phyloP scores from a whole-genome alignment of 305 asterid genomes.

The Coffea humblotiana region DNA sequence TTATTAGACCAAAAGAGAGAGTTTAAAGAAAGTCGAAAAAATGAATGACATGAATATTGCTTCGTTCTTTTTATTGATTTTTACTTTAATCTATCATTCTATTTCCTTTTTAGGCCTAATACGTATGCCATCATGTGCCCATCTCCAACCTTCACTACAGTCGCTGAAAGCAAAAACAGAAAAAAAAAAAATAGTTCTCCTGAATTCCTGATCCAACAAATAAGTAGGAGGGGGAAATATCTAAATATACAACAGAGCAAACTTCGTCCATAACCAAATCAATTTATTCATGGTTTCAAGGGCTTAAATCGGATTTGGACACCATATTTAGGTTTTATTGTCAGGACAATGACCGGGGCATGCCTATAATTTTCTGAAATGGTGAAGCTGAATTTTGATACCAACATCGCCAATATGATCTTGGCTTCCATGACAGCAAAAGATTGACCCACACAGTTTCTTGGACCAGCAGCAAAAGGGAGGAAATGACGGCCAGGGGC shows the following conservation, averaged over 20 bases:
- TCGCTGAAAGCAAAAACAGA: neutral
- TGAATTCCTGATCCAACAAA: neutral
- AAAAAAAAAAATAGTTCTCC: neutral
- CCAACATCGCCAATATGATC: constrained; percentile 77
- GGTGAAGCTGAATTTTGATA: constrained; percentile 62
- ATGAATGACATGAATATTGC: neutral
- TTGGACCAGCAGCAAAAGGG: constrained; percentile 91
- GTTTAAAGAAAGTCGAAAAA: neutral
- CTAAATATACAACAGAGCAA: neutral
- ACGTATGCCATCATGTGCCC: neutral
- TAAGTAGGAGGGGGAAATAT: neutral
- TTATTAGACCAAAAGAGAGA: neutral
- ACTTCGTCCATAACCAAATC: constrained; percentile 3
- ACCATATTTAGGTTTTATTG: constrained; percentile 84
- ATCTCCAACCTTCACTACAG: neutral
- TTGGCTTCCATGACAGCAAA: constrained; percentile 95
- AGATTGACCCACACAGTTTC: constrained; percentile 79
- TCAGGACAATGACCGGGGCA: constrained; percentile 74
- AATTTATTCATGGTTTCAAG: constrained; percentile 20
- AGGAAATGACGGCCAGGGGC: constrained; percentile 64
- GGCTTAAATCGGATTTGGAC: constrained; percentile 69
- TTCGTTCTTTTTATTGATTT: neutral
- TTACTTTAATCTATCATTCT: neutral
- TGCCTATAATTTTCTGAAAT: constrained; percentile 76
- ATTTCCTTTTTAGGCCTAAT: neutral